A percentile compares a stretch with the other conserved stretches of the same genome.
phyloP scores from a whole-genome alignment of 1,284 basidiomycete species.

The Wallemia hederae region DNA sequence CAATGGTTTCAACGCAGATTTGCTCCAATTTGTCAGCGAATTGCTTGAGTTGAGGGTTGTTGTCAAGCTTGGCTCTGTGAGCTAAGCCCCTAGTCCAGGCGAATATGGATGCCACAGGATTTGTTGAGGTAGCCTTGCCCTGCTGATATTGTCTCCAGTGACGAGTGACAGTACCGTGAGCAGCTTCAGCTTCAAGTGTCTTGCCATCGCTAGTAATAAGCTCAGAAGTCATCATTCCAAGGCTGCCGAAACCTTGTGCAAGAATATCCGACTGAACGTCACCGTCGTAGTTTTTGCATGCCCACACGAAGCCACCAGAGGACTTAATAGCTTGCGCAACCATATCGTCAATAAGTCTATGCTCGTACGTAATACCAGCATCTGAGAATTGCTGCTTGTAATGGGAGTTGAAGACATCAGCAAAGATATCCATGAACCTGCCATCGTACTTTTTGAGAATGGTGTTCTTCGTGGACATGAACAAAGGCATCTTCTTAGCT shows the following conservation, averaged over 20 bases:
- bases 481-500: slow-evolving; percentile 64
- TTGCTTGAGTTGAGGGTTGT: slow-evolving; percentile 37
- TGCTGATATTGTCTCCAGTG: slow-evolving; percentile 95
- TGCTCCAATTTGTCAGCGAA: slow-evolving; percentile 63
- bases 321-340: slow-evolving; percentile 93
- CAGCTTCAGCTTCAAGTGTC: slow-evolving; percentile 72
- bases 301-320: slow-evolving; percentile 89
- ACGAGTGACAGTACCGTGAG: slow-evolving; percentile 70
- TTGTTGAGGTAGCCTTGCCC: slow-evolving; percentile 70
- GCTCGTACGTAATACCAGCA: slow-evolving; percentile 12
- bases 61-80: slow-evolving; percentile 77
- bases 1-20: slow-evolving; percentile 72
- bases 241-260: slow-evolving; percentile 60
- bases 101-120: slow-evolving; percentile 94
- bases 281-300: slow-evolving; percentile 89
- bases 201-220: slow-evolving; percentile 84
- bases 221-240: slow-evolving; percentile 96
- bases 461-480: slow-evolving; percentile 15
- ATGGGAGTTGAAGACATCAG: slow-evolving; percentile 49
- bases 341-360: slow-evolving; percentile 54
- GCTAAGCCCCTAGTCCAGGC: slow-evolving; percentile 90
- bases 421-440: slow-evolving; percentile 95
- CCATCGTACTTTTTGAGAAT: slow-evolving; percentile 50
- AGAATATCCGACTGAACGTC: slow-evolving; percentile 76
- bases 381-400: slow-evolving; percentile 15